Evolutionary conservation across 768 basidiomycete species (phyloP).

Genomic region (Boletus coccyginus): DNA sequence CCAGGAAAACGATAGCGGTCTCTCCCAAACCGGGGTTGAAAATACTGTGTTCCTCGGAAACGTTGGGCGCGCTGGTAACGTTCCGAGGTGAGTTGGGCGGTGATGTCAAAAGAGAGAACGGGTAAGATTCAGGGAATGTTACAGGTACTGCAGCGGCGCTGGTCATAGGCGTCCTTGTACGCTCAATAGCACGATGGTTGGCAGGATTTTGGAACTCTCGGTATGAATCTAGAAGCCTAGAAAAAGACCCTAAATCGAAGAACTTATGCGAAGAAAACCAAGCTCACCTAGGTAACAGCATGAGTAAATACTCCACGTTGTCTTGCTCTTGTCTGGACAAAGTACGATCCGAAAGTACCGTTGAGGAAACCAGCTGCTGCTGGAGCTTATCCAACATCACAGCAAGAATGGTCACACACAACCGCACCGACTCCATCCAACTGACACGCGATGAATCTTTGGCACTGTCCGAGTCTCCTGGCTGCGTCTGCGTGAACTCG

Average conservation of each 20-base stretch:
- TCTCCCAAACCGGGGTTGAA: conserved; percentile 84
- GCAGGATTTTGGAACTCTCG: conserved; percentile 72
- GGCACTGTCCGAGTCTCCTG: conserved; percentile 62
- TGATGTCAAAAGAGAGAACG: conserved; percentile 76
- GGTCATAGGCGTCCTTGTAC: conserved; percentile 57
- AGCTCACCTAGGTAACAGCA: conserved; percentile 78
- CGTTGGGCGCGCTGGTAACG: conserved; percentile 38
- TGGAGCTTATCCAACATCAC: conserved; percentile 90
- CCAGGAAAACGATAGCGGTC: conserved; percentile 79
- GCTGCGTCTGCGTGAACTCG: conserved; percentile 63
- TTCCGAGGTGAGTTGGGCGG: conserved; percentile 54
- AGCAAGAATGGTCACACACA: conserved; percentile 85
- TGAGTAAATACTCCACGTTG: conserved; percentile 83
- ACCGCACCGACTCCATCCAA: conserved; percentile 89
- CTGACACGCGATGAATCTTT: conserved; percentile 74
- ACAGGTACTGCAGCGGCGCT: conserved; percentile 61
- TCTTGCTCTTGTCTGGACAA: conserved; percentile 81
- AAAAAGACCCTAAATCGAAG: conserved; percentile 2
- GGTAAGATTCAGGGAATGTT: conserved; percentile 92
- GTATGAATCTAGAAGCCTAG: conserved; percentile 83
- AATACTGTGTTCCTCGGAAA: conserved; percentile 45
- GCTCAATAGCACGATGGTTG: conserved; percentile 68
- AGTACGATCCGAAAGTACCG: conserved; percentile 56
- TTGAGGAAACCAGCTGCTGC: conserved; percentile 68
- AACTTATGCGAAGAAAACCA: not conserved